Evolutionary conservation across 768 basidiomycete species (phyloP).

Genomic region (Chalciporus sphaerocephalus): DNA sequence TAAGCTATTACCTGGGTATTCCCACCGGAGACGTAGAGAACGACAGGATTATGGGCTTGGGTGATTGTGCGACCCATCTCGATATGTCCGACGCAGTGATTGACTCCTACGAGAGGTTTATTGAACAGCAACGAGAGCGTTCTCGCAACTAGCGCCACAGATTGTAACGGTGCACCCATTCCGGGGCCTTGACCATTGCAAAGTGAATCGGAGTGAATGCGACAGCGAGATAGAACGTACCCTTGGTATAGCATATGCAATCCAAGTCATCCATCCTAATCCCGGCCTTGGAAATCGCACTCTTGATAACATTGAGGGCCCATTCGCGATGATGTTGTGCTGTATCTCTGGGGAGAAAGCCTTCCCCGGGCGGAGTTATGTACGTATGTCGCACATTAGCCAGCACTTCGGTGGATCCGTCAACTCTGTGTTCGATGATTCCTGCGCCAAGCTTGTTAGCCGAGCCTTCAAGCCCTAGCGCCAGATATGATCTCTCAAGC

Average conservation of each 20-base stretch:
- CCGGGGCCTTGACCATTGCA: constrained; percentile 71
- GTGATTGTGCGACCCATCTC: constrained; percentile 98
- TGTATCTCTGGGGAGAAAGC: constrained; percentile 93
- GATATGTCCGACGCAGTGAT: constrained; percentile 98
- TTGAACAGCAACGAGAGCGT: constrained; percentile 82
- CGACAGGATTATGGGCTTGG: constrained; percentile 90
- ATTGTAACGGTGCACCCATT: constrained; percentile 96
- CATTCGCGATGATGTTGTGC: constrained; percentile 95
- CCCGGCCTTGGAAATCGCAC: constrained; percentile 64
- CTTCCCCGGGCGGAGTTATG: constrained; percentile 96
- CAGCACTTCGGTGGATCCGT: constrained; percentile 72
- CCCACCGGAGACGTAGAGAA: constrained; percentile 96
- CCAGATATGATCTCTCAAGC: constrained; percentile 59
- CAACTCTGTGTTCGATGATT: constrained; percentile 74
- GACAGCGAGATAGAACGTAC: constrained; percentile 37
- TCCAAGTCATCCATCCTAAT: constrained; percentile 76
- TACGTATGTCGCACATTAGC: constrained; percentile 98
- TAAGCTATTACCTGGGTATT: constrained; percentile 99
- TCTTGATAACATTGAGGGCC: constrained; percentile 75
- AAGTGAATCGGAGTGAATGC: not conserved
- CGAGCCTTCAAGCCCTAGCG: constrained; percentile 96
- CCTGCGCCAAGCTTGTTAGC: constrained; percentile 98
- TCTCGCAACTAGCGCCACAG: constrained; percentile 89
- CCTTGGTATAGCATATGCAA: constrained; percentile 97
- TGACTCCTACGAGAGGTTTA: constrained; percentile 96